phyloP scores from a whole-genome alignment of 495 filamentous ascomycete genomes.

The Lindgomyces ingoldianus region DNA sequence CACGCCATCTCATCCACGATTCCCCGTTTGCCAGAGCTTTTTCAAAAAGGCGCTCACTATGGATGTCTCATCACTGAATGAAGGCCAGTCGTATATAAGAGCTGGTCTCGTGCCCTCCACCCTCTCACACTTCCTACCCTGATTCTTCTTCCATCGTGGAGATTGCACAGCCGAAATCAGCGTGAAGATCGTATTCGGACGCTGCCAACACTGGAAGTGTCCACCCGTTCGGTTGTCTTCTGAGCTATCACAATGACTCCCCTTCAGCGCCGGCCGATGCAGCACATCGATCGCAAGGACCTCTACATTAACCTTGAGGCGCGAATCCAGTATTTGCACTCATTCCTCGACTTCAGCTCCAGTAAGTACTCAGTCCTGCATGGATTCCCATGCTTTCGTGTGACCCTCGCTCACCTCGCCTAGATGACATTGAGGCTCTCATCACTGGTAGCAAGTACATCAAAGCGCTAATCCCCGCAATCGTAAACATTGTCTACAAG shows the following conservation, averaged over 20 bases:
- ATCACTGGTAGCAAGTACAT: conserved; percentile 67
- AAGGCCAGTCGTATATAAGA: conserved; percentile 7
- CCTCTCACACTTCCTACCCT: not conserved
- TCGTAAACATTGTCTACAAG: conserved; percentile 75
- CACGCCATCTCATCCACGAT: conserved; percentile 1
- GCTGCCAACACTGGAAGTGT: not conserved
- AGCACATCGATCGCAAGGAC: conserved; percentile 67
- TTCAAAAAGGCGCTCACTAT: conserved; percentile 5
- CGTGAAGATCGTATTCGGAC: not conserved
- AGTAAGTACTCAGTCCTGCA: conserved; percentile 49
- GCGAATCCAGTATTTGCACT: conserved; percentile 68
- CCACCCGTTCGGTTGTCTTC: not conserved
- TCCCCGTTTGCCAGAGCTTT: not conserved
- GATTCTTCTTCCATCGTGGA: not conserved
- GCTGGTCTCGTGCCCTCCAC: not conserved
- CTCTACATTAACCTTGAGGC: conserved; percentile 68
- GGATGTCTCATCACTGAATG: not conserved
- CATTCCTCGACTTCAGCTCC: conserved; percentile 70
- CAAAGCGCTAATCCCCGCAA: conserved; percentile 69
- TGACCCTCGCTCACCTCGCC: not conserved
- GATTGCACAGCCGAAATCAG: not conserved
- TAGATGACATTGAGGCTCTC: conserved; percentile 70
- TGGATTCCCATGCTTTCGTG: too few relatives aligned
- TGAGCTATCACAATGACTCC: conserved; percentile 8
- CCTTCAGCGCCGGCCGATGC: conserved; percentile 22